Percentiles rank a stretch among this genome's conserved stretches.
phyloP scores from a whole-genome alignment of 176 grass and related monocot genomes.

The Stipa capillata region DNA sequence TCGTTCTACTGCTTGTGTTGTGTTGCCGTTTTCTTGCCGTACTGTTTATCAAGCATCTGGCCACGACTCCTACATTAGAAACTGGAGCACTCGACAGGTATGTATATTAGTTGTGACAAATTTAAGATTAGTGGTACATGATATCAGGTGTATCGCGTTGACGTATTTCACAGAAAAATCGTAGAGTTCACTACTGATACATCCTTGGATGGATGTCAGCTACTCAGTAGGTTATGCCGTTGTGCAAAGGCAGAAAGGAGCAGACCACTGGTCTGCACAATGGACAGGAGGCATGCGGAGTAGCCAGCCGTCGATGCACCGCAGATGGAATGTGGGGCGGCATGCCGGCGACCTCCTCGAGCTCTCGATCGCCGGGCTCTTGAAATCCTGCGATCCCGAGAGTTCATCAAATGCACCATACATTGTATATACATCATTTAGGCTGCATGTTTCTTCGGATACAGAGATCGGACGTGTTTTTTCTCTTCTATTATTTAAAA shows the following conservation, averaged over 20 bases:
- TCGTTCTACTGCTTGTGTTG: conserved; percentile 8
- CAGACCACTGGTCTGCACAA: conserved; percentile 47
- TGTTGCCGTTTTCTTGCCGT: conserved; percentile 18
- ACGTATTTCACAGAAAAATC: not conserved
- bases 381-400: conserved; percentile 56
- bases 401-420: too few relatives aligned
- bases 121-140: too few relatives aligned
- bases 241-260: too few relatives aligned
- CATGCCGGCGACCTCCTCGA: conserved; percentile 44
- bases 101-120: not conserved
- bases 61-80: not conserved
- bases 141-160: not conserved
- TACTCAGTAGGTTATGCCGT: too few relatives aligned
- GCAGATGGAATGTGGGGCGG: conserved; percentile 48
- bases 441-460: too few relatives aligned
- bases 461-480: too few relatives aligned
- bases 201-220: not conserved
- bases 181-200: too few relatives aligned
- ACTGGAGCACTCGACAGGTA: not conserved
- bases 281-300: conserved; percentile 49
- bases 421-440: too few relatives aligned
- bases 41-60: not conserved
- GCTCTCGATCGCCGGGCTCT: conserved; percentile 32
- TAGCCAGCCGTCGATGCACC: conserved; percentile 61
- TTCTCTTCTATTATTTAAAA: too few relatives aligned